These are phyloP conservation scores for Emmonsiellopsis sp. DNA, from an alignment of 2,329 filamentous ascomycete genomes.

Conservation along the genomic window DNA sequence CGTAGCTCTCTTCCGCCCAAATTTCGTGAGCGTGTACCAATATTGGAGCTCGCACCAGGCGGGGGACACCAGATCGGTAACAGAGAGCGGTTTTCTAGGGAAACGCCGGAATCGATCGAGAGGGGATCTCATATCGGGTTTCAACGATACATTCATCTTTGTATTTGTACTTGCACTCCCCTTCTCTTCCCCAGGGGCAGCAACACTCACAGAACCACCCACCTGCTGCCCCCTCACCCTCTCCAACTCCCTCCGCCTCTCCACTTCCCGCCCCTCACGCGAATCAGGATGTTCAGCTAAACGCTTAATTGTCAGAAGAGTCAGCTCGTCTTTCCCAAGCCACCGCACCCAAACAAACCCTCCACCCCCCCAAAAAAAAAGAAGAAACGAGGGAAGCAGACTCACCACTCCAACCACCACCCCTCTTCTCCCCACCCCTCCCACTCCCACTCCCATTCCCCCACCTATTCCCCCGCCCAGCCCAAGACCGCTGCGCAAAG, in stretches of 20 bases:
- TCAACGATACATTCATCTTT: slow-evolving; percentile 6
- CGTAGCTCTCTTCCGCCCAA: slow-evolving; percentile 66
- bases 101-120: slow-evolving; percentile 68
- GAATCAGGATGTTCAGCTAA: slow-evolving; percentile 47
- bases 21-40: slow-evolving; percentile 70
- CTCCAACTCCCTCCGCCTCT: slow-evolving; percentile 24
- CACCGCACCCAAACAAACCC: slow-evolving; percentile 25
- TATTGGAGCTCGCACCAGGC: slow-evolving; percentile 97
- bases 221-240: slow-evolving; percentile 14
- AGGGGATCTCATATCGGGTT: slow-evolving; percentile 47
- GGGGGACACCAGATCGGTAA: slow-evolving; percentile 78
- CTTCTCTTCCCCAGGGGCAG: background rate
- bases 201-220: background rate
- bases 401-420: slow-evolving; percentile 23
- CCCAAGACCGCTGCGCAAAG: slow-evolving; percentile 13
- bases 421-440: slow-evolving; percentile 14
- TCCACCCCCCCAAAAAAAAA: slow-evolving; percentile 22
- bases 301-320: slow-evolving; percentile 47
- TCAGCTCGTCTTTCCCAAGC: slow-evolving; percentile 41
- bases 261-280: slow-evolving; percentile 24
- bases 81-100: slow-evolving; percentile 70
- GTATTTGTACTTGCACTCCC: slow-evolving; percentile 6
- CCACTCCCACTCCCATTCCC: background rate
- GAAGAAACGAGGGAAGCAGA: slow-evolving; percentile 23
- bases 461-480: slow-evolving; percentile 10